These are phyloP conservation scores for Chrysosporium queenslandicum DNA, from an alignment of 2,329 filamentous ascomycete genomes.

Conservation along the genomic window DNA sequence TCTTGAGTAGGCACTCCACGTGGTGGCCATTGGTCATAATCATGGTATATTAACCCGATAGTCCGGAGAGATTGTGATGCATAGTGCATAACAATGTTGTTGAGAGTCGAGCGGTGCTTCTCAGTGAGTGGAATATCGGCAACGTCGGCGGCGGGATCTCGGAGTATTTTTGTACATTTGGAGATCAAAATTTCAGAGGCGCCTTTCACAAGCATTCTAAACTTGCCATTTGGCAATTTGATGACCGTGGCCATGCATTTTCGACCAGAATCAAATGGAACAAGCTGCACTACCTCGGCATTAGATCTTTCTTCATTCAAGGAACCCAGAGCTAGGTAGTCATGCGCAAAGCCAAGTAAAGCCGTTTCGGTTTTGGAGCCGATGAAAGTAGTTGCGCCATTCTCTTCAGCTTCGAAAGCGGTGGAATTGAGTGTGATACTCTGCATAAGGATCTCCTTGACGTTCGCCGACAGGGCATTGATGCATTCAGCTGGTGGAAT, in stretches of 20 bases:
- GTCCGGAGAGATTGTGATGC: constrained; percentile 58
- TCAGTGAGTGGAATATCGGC: constrained; percentile 24
- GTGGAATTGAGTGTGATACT: constrained; percentile 61
- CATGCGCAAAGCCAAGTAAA: constrained; percentile 57
- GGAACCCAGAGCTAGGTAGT: constrained; percentile 55
- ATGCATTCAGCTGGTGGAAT: constrained; percentile 48
- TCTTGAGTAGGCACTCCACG: constrained; percentile 44
- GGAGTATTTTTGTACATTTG: constrained; percentile 28
- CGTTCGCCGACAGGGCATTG: constrained; percentile 41
- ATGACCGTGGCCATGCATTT: constrained; percentile 53
- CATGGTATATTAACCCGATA: constrained; percentile 62
- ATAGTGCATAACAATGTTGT: constrained; percentile 34
- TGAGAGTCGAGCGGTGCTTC: constrained; percentile 22
- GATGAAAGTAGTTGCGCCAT: constrained; percentile 52
- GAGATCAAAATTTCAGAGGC: constrained; percentile 40
- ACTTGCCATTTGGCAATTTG: constrained; percentile 30
- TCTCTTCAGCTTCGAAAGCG: constrained; percentile 56
- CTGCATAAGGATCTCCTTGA: constrained; percentile 50
- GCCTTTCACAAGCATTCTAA: constrained; percentile 41
- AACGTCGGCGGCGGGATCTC: constrained; percentile 20
- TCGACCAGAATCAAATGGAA: constrained; percentile 65
- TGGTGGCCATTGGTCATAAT: constrained; percentile 61
- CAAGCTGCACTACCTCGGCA: constrained; percentile 54
- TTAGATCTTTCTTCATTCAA: constrained; percentile 54
- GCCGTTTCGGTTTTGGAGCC: constrained; percentile 72